phyloP scores from a whole-genome alignment of 805 yeast species.

The Saccharomycopsis synnaedendra region DNA sequence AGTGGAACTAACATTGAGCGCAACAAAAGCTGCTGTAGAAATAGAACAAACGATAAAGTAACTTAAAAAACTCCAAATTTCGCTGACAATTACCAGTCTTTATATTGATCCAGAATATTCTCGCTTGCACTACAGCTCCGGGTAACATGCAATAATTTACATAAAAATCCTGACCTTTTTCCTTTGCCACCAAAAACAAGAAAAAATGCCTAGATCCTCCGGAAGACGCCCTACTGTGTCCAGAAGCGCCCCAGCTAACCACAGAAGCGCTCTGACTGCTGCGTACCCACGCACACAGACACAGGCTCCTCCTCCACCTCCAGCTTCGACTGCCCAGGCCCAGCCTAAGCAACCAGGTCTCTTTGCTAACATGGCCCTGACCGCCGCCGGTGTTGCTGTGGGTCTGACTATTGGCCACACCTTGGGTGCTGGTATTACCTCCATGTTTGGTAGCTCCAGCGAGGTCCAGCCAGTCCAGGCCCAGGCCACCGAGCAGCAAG shows the following conservation, averaged over 20 bases:
- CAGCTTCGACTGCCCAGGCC: conserved; percentile 36
- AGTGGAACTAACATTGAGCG: no score
- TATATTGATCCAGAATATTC: no score
- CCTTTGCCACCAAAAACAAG: background rate
- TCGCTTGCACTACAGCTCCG: no score
- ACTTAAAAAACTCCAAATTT: no score
- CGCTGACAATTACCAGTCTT: no score
- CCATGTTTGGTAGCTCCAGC: conserved; percentile 61
- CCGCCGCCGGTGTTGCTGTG: conserved; percentile 99
- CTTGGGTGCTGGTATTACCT: conserved; percentile 85
- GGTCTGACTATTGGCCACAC: conserved; percentile 98
- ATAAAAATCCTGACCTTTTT: no score
- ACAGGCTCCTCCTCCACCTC: conserved; percentile 37
- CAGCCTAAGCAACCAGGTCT: conserved; percentile 69
- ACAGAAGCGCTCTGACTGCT: conserved; percentile 70
- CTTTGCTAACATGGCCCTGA: conserved; percentile 94
- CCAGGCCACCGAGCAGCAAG: conserved; percentile 28
- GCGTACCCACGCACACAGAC: conserved; percentile 38
- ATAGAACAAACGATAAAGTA: no score
- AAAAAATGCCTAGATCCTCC: conserved; percentile 34
- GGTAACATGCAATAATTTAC: no score
- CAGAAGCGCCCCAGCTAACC: conserved; percentile 42
- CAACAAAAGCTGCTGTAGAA: no score
- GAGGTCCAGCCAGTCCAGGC: conserved; percentile 34
- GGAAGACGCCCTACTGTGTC: conserved; percentile 26